Conservation (phyloP, 2,329 filamentous ascomycete species). For the Podosphaera leucotricha region DNA sequence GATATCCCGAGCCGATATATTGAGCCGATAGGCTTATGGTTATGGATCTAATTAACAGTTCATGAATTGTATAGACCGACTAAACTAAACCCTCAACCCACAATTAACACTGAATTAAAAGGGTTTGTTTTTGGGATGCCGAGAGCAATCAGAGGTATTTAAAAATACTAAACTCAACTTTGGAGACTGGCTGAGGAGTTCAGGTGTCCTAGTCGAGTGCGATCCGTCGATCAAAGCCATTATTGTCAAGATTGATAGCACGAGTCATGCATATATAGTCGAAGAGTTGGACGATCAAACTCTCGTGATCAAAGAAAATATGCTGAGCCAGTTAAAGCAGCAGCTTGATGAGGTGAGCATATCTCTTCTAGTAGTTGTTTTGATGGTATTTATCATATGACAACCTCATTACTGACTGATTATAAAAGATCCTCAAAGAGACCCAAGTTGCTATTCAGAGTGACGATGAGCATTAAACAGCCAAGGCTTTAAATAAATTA, state of each 20-base stretch:
- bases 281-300: slow-evolving; percentile 60
- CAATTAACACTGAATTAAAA: too few relatives aligned
- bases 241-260: slow-evolving; percentile 51
- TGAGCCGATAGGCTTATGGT: not conserved
- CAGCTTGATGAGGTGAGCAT: slow-evolving; percentile 39
- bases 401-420: slow-evolving; percentile 2
- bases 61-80: too few relatives aligned
- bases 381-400: slow-evolving; percentile 1
- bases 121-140: slow-evolving; percentile 21
- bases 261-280: slow-evolving; percentile 50
- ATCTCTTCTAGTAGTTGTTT: not conserved
- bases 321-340: slow-evolving; percentile 41
- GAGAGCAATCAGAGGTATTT: slow-evolving; percentile 30
- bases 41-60: not conserved
- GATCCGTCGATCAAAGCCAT: slow-evolving; percentile 77
- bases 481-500: not conserved
- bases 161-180: slow-evolving; percentile 11
- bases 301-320: slow-evolving; percentile 51
- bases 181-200: slow-evolving; percentile 1
- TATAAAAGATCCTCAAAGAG: slow-evolving; percentile 13
- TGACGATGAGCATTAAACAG: slow-evolving; percentile 1
- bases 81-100: too few relatives aligned
- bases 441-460: slow-evolving; percentile 8
- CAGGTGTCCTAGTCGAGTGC: slow-evolving; percentile 54
- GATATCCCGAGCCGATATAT: too few relatives aligned